These are phyloP conservation scores for Lippia alba DNA, from an alignment of 305 asterid species.

Conservation along the genomic window DNA sequence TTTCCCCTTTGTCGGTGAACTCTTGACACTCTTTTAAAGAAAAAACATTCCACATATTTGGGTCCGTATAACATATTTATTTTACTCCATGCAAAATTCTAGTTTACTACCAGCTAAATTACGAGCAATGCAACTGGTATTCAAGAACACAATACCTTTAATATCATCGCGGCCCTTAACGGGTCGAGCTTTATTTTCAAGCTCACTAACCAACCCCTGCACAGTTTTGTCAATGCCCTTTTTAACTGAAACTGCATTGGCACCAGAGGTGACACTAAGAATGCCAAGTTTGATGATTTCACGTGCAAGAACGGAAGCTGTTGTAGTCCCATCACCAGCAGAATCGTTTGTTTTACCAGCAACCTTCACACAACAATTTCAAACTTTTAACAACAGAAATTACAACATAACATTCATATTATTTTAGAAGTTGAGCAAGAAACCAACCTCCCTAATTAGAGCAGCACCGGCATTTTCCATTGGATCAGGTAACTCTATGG, in stretches of 20 bases:
- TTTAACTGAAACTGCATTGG: conserved; percentile 90
- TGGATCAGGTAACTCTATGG: conserved; percentile 87
- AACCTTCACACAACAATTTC: conserved; percentile 56
- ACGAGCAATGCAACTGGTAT: not conserved
- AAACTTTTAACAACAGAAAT: conserved; percentile 26
- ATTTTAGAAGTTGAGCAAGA: not conserved
- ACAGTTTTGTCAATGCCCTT: conserved; percentile 95
- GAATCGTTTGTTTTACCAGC: conserved; percentile 99
- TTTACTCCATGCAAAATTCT: no score
- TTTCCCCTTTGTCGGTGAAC: no score
- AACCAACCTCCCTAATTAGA: conserved; percentile 87
- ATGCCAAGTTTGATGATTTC: conserved; percentile 93
- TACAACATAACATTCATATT: not conserved
- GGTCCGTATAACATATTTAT: no score
- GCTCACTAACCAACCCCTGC: conserved; percentile 71
- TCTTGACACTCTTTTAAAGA: no score
- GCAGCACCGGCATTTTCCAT: conserved; percentile 99
- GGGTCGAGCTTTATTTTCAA: conserved; percentile 89
- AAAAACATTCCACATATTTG: no score
- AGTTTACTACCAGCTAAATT: conserved; percentile 1
- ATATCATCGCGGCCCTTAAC: conserved; percentile 95
- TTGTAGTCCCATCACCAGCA: conserved; percentile 99
- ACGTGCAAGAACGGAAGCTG: conserved; percentile 92
- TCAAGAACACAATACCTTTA: conserved; percentile 56
- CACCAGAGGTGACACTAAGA: conserved; percentile 94